These are phyloP conservation scores for Saturnispora dispora DNA, from an alignment of 805 yeast species.

Conservation along the genomic window DNA sequence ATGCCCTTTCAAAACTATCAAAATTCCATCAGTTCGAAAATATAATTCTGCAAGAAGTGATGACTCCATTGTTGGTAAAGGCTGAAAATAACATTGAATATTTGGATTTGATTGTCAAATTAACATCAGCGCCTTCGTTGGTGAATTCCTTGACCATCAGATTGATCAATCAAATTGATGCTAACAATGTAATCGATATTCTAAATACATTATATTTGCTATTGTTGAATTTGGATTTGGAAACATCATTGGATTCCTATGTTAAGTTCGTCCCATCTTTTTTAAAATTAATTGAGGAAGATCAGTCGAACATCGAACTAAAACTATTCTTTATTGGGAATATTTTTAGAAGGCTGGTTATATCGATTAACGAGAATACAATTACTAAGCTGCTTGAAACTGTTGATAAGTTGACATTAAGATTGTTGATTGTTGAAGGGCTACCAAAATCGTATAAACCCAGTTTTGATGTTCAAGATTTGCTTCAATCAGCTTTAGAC, in stretches of 20 bases:
- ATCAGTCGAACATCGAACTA: neutral
- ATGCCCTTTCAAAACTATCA: slow-evolving; percentile 45
- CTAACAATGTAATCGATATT: neutral
- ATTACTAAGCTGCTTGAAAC: neutral
- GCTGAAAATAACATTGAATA: neutral
- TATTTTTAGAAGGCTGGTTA: slow-evolving; percentile 3
- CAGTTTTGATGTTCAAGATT: neutral
- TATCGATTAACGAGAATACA: neutral
- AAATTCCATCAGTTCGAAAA: slow-evolving; percentile 14
- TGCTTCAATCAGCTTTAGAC: neutral
- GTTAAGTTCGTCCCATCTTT: slow-evolving; percentile 2
- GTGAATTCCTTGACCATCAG: slow-evolving; percentile 9
- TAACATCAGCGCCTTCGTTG: slow-evolving; percentile 7
- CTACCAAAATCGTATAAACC: neutral
- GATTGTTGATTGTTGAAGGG: neutral
- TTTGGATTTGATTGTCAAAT: slow-evolving; percentile 1
- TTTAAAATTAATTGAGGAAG: neutral
- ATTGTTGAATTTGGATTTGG: neutral
- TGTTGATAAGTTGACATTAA: neutral
- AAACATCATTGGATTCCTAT: slow-evolving; percentile 2
- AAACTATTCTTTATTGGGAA: neutral
- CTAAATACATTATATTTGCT: slow-evolving; percentile 2
- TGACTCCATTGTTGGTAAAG: slow-evolving; percentile 1
- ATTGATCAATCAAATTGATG: slow-evolving; percentile 7
- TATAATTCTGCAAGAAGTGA: neutral